Percentiles rank a stretch among this genome's conserved stretches.
Evolutionary conservation across 441 rosid species (phyloP).

Genomic region (Populus hybrid): DNA sequence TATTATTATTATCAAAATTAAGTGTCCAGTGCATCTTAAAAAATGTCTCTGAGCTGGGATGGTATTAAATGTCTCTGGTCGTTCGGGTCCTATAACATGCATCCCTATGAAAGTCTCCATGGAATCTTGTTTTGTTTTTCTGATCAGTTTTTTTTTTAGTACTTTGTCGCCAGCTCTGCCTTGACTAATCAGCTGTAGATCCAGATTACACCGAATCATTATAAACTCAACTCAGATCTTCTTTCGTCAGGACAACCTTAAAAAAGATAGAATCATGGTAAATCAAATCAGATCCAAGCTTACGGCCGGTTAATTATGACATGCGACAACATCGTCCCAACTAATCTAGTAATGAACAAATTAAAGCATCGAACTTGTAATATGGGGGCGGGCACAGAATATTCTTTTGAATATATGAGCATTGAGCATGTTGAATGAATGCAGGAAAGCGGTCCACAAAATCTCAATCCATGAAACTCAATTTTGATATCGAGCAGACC

Average conservation of each 20-base stretch:
- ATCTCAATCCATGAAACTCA: background rate
- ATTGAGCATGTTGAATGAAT: background rate
- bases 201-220: background rate
- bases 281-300: background rate
- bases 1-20: background rate
- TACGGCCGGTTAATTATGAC: background rate
- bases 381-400: background rate
- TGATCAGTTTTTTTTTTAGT: background rate
- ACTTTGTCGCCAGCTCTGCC: background rate
- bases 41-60: background rate
- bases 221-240: background rate
- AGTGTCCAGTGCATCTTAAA: background rate
- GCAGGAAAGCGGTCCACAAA: background rate
- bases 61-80: background rate
- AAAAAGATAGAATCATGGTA: background rate
- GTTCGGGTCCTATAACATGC: background rate
- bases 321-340: background rate
- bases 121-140: slow-evolving; percentile 14
- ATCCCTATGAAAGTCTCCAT: slow-evolving; percentile 5
- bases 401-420: background rate
- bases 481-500: background rate
- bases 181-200: background rate
- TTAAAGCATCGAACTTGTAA: background rate
- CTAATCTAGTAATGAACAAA: background rate
- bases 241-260: background rate